Evolutionary conservation across 176 grass and related monocot genomes (phyloP).

Genomic region (Aegilops speltoides): DNA sequence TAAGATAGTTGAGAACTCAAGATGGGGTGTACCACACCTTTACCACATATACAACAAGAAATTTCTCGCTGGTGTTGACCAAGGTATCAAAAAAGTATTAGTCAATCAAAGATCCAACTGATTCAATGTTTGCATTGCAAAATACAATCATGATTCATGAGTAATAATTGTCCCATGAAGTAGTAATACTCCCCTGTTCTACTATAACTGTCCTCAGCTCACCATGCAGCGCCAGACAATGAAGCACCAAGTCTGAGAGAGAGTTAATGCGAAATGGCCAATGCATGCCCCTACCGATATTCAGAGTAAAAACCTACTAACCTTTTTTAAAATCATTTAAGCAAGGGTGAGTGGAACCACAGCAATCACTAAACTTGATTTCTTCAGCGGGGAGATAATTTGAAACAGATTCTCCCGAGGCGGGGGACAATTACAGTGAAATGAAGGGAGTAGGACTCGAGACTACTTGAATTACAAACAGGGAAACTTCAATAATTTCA

Average conservation of each 20-base stretch:
- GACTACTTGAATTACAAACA: background rate
- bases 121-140: background rate
- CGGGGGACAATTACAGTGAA: background rate
- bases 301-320: background rate
- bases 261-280: background rate
- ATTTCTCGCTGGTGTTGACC: background rate
- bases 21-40: background rate
- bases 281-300: background rate
- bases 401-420: background rate
- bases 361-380: background rate
- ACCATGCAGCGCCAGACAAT: background rate
- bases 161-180: background rate
- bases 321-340: background rate
- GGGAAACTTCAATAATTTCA: background rate
- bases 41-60: background rate
- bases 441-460: background rate
- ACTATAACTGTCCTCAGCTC: constrained; percentile 4
- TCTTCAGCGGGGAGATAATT: background rate
- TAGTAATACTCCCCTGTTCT: background rate
- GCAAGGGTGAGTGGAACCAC: background rate
- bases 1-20: background rate
- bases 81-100: constrained; percentile 7
- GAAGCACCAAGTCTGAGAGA: background rate
- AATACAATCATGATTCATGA: background rate
- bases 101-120: background rate